A percentile compares a stretch with the other conserved stretches of the same genome.
These are phyloP conservation scores for Mucor velutinosus DNA, from an alignment of 371 early-diverging fungal genomes.

Conservation along the genomic window DNA sequence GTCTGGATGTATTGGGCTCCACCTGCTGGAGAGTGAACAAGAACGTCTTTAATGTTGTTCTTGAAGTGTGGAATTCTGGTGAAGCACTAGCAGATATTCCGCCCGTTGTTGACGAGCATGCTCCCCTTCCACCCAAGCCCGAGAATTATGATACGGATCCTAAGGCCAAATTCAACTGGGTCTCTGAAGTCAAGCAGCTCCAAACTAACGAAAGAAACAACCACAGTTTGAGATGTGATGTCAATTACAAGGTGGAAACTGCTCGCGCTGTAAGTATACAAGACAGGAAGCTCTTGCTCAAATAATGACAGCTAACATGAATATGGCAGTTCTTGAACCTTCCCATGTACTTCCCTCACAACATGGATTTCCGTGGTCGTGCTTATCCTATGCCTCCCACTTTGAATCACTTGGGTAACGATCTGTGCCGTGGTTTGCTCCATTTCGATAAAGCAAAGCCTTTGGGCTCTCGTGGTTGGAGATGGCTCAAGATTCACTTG, in stretches of 20 bases:
- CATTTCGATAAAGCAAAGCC: constrained; percentile 84
- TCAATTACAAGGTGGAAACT: constrained; percentile 96
- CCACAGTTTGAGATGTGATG: constrained; percentile 89
- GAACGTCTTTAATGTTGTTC: constrained; percentile 74
- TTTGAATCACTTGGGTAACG: constrained; percentile 96
- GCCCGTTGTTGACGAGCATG: constrained; percentile 37
- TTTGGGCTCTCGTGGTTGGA: constrained; percentile 83
- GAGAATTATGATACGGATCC: constrained; percentile 69
- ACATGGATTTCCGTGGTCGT: constrained; percentile 97
- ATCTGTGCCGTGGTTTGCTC: constrained; percentile 93
- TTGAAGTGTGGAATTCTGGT: constrained; percentile 91
- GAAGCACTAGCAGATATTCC: constrained; percentile 75
- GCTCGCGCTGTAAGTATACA: constrained; percentile 77
- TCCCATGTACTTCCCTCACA: constrained; percentile 96
- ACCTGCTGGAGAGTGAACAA: constrained; percentile 92
- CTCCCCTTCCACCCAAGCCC: constrained; percentile 64
- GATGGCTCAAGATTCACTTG: constrained; percentile 96
- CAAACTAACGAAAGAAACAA: constrained; percentile 66
- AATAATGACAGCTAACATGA: neutral
- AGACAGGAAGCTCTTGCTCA: constrained; percentile 28
- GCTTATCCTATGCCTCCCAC: constrained; percentile 97
- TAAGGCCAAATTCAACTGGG: constrained; percentile 62
- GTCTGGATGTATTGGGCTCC: constrained; percentile 89
- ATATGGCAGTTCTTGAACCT: constrained; percentile 74
- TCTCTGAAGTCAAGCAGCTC: constrained; percentile 46